These are phyloP conservation scores for Chaetomiaceae sp. DNA, from an alignment of 2,329 filamentous ascomycete species.

Conservation along the genomic window DNA sequence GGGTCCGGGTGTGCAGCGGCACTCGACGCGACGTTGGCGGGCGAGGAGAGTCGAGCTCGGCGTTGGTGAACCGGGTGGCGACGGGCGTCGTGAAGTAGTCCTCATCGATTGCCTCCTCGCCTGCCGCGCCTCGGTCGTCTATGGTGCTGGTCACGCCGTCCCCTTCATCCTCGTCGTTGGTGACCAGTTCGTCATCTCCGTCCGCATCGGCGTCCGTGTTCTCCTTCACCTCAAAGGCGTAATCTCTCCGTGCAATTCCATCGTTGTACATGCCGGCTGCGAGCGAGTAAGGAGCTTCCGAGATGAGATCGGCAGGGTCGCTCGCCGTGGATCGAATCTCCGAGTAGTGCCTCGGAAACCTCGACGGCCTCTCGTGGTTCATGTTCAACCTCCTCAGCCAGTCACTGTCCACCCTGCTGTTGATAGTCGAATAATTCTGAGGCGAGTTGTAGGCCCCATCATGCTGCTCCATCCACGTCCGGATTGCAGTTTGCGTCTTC, in stretches of 20 bases:
- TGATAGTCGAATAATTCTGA: constrained; percentile 46
- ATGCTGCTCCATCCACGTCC: constrained; percentile 82
- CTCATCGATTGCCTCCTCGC: constrained; percentile 33
- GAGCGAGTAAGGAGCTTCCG: constrained; percentile 35
- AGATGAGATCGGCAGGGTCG: constrained; percentile 60
- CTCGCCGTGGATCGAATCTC: constrained; percentile 58
- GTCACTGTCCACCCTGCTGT: constrained; percentile 40
- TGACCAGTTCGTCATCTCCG: constrained; percentile 84
- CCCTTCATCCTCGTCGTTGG: constrained; percentile 68
- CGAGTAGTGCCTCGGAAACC: constrained; percentile 45
- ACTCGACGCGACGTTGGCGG: constrained; percentile 28
- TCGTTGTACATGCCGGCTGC: constrained; percentile 27
- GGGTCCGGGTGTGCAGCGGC: constrained; percentile 62
- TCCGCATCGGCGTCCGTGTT: constrained; percentile 82
- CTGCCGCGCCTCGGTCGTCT: constrained; percentile 29
- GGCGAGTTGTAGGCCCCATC: constrained; percentile 47
- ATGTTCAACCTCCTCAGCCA: constrained; percentile 53
- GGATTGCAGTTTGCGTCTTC: constrained; percentile 76
- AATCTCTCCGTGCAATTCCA: constrained; percentile 38
- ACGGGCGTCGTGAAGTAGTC: constrained; percentile 54
- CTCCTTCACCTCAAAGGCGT: constrained; percentile 44
- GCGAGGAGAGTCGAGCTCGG: constrained; percentile 30
- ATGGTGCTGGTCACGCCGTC: constrained; percentile 42
- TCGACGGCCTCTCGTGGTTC: constrained; percentile 44
- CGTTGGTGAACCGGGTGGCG: constrained; percentile 36